These are phyloP conservation scores for Aspergillus avenaceus DNA, from an alignment of 495 filamentous ascomycete species.

Conservation along the genomic window DNA sequence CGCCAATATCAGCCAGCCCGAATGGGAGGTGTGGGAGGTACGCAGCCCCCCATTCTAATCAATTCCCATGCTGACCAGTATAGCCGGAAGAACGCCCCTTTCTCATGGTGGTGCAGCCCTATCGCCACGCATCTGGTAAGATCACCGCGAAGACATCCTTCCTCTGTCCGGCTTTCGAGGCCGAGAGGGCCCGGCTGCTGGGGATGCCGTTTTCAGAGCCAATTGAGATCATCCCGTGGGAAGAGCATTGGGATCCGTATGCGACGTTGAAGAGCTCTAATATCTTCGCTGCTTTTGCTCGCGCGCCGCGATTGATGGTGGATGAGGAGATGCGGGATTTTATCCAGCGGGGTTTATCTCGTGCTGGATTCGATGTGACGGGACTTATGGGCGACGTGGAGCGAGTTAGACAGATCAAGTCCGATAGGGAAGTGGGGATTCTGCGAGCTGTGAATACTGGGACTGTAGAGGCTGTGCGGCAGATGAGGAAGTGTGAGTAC, in stretches of 20 bases:
- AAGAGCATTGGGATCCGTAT: constrained; percentile 58
- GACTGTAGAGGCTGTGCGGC: constrained; percentile 50
- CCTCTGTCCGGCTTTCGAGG: constrained; percentile 51
- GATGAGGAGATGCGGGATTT: constrained; percentile 58
- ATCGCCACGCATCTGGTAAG: constrained; percentile 21
- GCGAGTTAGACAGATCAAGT: constrained; percentile 49
- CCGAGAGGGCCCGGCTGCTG: constrained; percentile 46
- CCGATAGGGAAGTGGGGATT: constrained; percentile 42
- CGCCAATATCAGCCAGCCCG: constrained; percentile 48
- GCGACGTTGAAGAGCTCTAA: constrained; percentile 34
- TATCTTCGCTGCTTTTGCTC: constrained; percentile 15
- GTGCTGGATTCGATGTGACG: constrained; percentile 42
- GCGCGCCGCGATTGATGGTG: constrained; percentile 42
- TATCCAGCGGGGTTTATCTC: constrained; percentile 45
- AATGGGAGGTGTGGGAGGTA: constrained; percentile 56
- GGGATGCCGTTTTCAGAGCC: constrained; percentile 44
- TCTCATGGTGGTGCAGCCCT: constrained; percentile 48
- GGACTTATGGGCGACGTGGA: constrained; percentile 46
- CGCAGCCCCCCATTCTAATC: background rate
- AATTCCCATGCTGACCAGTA: background rate
- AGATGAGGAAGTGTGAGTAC: constrained; percentile 46
- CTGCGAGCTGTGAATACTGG: constrained; percentile 54
- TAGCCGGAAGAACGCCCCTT: constrained; percentile 54
- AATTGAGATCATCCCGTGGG: constrained; percentile 46
- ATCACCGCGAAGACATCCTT: constrained; percentile 46